Conservation (phyloP, 2,329 filamentous ascomycete species). For the Sordariomycetes sp. region DNA sequence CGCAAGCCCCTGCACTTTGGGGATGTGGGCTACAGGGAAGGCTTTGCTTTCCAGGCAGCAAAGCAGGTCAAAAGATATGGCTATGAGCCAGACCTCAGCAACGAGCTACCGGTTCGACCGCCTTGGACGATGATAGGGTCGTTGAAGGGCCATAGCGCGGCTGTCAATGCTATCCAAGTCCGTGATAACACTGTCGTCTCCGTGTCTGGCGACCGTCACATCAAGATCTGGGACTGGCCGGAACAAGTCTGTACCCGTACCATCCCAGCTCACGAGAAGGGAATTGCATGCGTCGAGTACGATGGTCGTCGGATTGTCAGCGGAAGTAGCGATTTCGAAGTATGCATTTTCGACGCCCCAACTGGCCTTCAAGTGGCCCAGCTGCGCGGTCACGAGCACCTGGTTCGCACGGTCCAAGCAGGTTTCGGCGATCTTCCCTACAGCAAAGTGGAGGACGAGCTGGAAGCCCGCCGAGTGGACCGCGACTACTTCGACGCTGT, state of each 20-base stretch:
- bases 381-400: conserved; percentile 68
- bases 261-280: conserved; percentile 81
- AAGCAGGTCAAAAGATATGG: conserved; percentile 44
- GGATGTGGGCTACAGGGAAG: conserved; percentile 43
- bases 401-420: conserved; percentile 91
- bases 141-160: conserved; percentile 77
- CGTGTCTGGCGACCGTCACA: conserved; percentile 84
- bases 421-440: conserved; percentile 85
- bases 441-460: conserved; percentile 63
- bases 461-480: conserved; percentile 66
- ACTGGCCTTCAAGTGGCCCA: conserved; percentile 86
- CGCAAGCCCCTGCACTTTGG: conserved; percentile 56
- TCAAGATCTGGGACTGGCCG: conserved; percentile 92
- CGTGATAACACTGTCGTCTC: conserved; percentile 81
- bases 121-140: conserved; percentile 71
- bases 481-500: conserved; percentile 58
- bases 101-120: conserved; percentile 42
- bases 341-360: conserved; percentile 85
- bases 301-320: conserved; percentile 90
- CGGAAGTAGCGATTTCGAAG: conserved; percentile 90
- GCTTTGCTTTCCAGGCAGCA: conserved; percentile 41
- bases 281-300: conserved; percentile 95
- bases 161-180: conserved; percentile 94
- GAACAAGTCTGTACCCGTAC: conserved; percentile 68
- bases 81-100: conserved; percentile 35